These are phyloP conservation scores for Sporothrix luriei DNA, from an alignment of 2,329 filamentous ascomycete genomes.

Conservation along the genomic window DNA sequence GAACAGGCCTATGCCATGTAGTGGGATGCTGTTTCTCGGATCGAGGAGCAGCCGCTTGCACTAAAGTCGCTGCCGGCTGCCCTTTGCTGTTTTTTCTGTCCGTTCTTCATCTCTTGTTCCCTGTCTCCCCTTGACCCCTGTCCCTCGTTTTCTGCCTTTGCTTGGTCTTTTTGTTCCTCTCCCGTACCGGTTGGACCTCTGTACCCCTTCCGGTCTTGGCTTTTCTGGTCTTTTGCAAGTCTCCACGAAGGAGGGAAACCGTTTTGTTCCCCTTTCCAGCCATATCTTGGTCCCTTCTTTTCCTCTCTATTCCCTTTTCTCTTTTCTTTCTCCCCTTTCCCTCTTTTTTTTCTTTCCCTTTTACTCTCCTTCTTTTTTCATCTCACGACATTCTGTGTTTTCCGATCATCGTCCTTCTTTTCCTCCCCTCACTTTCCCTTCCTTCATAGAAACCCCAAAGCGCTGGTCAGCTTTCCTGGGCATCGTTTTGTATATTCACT, in stretches of 20 bases:
- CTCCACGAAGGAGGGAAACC: background rate
- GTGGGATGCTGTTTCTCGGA: conserved; percentile 21
- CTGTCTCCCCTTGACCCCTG: conserved; percentile 12
- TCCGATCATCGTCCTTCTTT: conserved; percentile 26
- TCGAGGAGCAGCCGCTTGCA: conserved; percentile 18
- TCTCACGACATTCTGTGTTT: conserved; percentile 27
- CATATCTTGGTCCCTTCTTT: background rate
- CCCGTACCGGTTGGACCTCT: conserved; percentile 14
- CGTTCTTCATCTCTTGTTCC: conserved; percentile 16
- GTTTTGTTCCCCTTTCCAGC: background rate
- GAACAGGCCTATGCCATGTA: conserved; percentile 6
- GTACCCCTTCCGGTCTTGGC: conserved; percentile 14
- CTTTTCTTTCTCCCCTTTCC: conserved; percentile 1
- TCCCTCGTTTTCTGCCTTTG: background rate
- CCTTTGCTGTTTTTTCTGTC: background rate
- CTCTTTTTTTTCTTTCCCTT: background rate
- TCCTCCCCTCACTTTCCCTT: conserved; percentile 15
- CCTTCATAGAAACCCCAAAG: conserved; percentile 45
- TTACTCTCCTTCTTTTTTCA: conserved; percentile 21
- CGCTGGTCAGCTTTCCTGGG: conserved; percentile 55
- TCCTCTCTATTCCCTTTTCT: background rate
- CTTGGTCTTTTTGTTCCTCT: background rate
- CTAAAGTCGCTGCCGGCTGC: background rate
- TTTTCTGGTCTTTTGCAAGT: background rate
- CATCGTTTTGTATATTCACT: conserved; percentile 41